Evolutionary conservation across 192 early-diverging fungal species (phyloP), one percentile per base, ranked within the genome.

Genomic region (Rhizophagus clarus): DNA sequence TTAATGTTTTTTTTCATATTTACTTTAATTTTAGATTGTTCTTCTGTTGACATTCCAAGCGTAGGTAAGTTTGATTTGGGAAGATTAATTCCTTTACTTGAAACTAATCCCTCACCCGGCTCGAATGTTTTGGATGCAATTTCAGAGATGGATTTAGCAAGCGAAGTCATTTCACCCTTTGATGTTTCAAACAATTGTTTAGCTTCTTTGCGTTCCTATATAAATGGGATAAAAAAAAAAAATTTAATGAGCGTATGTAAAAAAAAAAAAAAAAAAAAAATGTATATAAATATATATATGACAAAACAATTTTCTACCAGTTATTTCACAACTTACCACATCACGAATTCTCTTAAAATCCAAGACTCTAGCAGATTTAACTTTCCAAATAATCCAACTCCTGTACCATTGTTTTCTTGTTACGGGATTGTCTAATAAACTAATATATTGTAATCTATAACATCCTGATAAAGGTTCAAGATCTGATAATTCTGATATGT

Each of bases 361-460:
- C 81, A 99, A 80, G 3, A 98, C 92, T 49, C 94, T 88, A 66
- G 99, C 83, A 22, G 80, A 86, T 26, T 94, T 90, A 61, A 96
- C 81, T 80, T 92, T 90, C 89, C 94, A 91, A 74, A 99, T 92
- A 32, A 97, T 88, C 87, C 91, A 97, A 51, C 88, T 77, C 66
- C 98, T 83, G 80, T 98, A 97, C 79, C 97, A 82, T 77, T 93
- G 87, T 70, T 94, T 95, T 79, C 89, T 86, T 68, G 88, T 86
- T 31, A 98, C 96, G 1, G 97, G 96, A 80, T 98, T 99, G 79
- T 96, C 97, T 47, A 93, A 80, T 61, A 99, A 82, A n/a, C 90
- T 92, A 56, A 99, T 76, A 66, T 88, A 85, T 56, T 91, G 85
- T 56, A 95, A 74, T 20, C 74, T 67, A 15, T 56, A 60, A 24